Percentiles rank a stretch among this genome's conserved stretches.
These are phyloP conservation scores for Crithidia thermophila DNA, from an alignment of 208 protist species.

Conservation along the genomic window DNA sequence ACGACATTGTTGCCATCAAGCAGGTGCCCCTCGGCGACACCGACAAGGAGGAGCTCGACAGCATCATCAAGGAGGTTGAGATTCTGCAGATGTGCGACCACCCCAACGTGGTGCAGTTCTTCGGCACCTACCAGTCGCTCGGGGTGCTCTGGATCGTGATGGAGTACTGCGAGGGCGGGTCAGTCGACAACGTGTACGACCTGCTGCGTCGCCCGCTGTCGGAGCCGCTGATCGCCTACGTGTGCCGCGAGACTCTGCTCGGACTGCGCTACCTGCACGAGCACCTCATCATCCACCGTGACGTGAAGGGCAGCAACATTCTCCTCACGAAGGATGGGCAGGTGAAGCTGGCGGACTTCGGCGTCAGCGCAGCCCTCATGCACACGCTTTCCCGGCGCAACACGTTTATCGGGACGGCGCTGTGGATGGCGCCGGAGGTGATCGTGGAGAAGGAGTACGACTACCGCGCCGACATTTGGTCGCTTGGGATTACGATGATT, in stretches of 20 bases:
- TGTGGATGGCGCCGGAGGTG: slow-evolving; percentile 95
- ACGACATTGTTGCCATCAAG: slow-evolving; percentile 89
- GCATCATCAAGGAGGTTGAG: slow-evolving; percentile 82
- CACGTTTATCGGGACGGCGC: slow-evolving; percentile 90
- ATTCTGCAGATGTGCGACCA: slow-evolving; percentile 87
- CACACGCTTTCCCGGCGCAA: slow-evolving; percentile 88
- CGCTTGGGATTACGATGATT: slow-evolving; percentile 95
- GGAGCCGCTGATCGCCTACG: slow-evolving; percentile 89
- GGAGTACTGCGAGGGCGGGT: slow-evolving; percentile 94
- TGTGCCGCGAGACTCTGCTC: slow-evolving; percentile 77
- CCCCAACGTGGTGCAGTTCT: slow-evolving; percentile 91
- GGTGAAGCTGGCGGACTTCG: slow-evolving; percentile 94
- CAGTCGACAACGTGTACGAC: slow-evolving; percentile 87
- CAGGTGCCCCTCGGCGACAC: slow-evolving; percentile 84
- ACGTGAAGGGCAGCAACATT: slow-evolving; percentile 95
- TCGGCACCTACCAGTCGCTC: slow-evolving; percentile 84
- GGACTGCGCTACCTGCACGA: slow-evolving; percentile 92
- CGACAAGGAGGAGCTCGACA: slow-evolving; percentile 67
- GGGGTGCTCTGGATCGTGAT: slow-evolving; percentile 92
- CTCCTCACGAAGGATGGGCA: slow-evolving; percentile 88
- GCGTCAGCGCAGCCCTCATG: slow-evolving; percentile 81
- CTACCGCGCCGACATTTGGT: slow-evolving; percentile 95
- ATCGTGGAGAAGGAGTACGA: slow-evolving; percentile 93
- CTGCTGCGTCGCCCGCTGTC: slow-evolving; percentile 74
- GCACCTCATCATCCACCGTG: slow-evolving; percentile 91